Base-by-base conservation (phyloP, 768 basidiomycete species). In the Chalciporus sphaerocephalus region DNA sequence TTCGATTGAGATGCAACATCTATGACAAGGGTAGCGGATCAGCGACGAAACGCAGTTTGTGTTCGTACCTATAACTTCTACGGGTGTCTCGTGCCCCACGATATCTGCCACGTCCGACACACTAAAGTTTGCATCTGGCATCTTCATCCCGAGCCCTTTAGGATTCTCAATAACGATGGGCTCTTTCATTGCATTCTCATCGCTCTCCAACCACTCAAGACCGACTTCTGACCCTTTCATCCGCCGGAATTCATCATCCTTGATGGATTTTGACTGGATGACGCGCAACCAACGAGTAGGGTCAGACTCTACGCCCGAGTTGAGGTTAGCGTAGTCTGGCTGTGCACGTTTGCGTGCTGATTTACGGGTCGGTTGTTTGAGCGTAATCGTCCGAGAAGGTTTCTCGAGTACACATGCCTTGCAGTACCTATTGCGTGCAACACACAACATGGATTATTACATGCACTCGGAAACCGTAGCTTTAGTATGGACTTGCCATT, bases 1-100 rank as follows among this genome's bases (percentile, higher is more conserved):
- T 83, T 86, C 0, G 87, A 85, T 62, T 98, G 95, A 0, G 92
- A 81, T 15, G 88, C 85, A 42, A 94, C 91, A 67, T 98, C 93
- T 87, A 47, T 25, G 22, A 42, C 27, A 34, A 13, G 23, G 33
- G 20, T 9, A 37, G 51, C 22, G 48, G 38, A 17, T 47, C 30
- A 36, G 11, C 21, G 27, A n/a, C 44, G 30, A n/a, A 32, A 20
- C 36, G 33, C 46, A 33, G 51, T 16, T 11, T 23, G 25, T 21
- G 17, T 41, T 57, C 74, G 48, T 57, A 92, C 92, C 92, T 55
- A 98, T 95, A 18, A 98, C 95, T 66, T 96, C 92, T 16, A 98
- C 74, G 0, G 87, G 81, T 1, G 74, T 79, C 51, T 88, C 79
- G 40, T 79, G 79, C 5, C 94, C 95, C 33, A 97, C 78, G 21